A percentile compares a stretch with the other conserved stretches of the same genome.
These are phyloP conservation scores for Buxus sempervirens DNA, from an alignment of 164 flowering plant species.

Conservation along the genomic window DNA sequence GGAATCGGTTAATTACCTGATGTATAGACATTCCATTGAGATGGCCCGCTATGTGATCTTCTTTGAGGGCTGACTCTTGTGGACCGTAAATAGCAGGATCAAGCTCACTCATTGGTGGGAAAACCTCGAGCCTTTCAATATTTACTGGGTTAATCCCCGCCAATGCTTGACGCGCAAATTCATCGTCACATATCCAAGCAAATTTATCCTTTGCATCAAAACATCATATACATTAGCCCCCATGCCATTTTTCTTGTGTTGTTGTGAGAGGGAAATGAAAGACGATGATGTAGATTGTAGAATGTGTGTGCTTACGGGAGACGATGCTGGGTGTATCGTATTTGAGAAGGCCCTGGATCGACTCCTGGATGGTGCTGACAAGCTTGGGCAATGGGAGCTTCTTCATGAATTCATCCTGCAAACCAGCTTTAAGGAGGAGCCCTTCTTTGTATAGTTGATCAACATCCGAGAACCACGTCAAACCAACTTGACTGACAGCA, in stretches of 20 bases:
- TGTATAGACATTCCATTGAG: conserved; percentile 78
- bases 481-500: too few species aligned
- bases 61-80: conserved; percentile 70
- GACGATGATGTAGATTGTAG: too few species aligned
- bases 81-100: conserved; percentile 78
- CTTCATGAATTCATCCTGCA: conserved; percentile 63
- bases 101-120: conserved; percentile 79
- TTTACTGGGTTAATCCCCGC: conserved; percentile 87
- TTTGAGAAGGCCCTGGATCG: conserved; percentile 69
- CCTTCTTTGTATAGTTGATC: conserved; percentile 83
- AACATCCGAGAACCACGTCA: conserved; percentile 67
- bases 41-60: conserved; percentile 66
- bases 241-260: too few species aligned
- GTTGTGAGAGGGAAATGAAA: neutral
- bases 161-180: conserved; percentile 79
- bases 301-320: conserved; percentile 88
- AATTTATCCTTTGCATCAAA: conserved; percentile 66
- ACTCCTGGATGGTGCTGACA: conserved; percentile 49
- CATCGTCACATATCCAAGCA: conserved; percentile 95
- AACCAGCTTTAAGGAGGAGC: conserved; percentile 56
- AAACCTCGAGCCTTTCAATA: conserved; percentile 65
- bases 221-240: neutral
- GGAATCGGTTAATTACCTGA: conserved; percentile 44
- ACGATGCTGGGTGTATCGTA: conserved; percentile 76
- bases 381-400: conserved; percentile 66